phyloP scores from a whole-genome alignment of 176 grass and related monocot genomes.

The Zoysia japonica region DNA sequence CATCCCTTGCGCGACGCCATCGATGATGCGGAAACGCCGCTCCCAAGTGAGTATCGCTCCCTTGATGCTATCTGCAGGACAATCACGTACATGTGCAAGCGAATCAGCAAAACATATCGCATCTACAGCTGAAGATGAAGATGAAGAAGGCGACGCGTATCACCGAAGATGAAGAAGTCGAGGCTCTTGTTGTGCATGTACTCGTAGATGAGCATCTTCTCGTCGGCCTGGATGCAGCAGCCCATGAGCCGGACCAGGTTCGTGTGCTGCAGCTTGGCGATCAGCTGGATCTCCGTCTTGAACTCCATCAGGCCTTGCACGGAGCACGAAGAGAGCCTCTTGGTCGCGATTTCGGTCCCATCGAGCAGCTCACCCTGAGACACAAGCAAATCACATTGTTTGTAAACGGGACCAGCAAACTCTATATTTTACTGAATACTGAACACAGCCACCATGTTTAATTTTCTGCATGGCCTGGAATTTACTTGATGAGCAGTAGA shows the following conservation, averaged over 20 bases:
- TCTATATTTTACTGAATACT: not conserved
- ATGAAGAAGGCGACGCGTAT: not conserved
- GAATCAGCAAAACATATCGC: not conserved
- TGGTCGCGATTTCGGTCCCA: conserved; percentile 51
- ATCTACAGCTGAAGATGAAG: too few relatives aligned
- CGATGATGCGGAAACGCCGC: conserved; percentile 47
- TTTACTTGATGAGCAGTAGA: not conserved
- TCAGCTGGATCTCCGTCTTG: conserved; percentile 64
- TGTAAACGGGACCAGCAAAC: too few relatives aligned
- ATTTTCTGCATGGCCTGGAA: not conserved
- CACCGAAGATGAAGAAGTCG: conserved; percentile 70
- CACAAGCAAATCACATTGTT: not conserved
- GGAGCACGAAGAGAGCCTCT: conserved; percentile 49
- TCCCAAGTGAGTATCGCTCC: conserved; percentile 39
- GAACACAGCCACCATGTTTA: not conserved
- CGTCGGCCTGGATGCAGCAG: conserved; percentile 55
- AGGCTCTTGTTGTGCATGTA: conserved; percentile 75
- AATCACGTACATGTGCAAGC: not conserved
- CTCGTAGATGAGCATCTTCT: conserved; percentile 84
- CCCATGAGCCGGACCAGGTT: conserved; percentile 67
- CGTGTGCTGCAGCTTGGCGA: conserved; percentile 72
- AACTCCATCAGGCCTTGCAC: conserved; percentile 63
- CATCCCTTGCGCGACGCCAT: conserved; percentile 53
- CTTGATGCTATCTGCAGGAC: conserved; percentile 15
- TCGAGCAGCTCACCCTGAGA: conserved; percentile 50